Conservation (phyloP, 768 basidiomycete genomes). For the Collybiopsis luxurians region DNA sequence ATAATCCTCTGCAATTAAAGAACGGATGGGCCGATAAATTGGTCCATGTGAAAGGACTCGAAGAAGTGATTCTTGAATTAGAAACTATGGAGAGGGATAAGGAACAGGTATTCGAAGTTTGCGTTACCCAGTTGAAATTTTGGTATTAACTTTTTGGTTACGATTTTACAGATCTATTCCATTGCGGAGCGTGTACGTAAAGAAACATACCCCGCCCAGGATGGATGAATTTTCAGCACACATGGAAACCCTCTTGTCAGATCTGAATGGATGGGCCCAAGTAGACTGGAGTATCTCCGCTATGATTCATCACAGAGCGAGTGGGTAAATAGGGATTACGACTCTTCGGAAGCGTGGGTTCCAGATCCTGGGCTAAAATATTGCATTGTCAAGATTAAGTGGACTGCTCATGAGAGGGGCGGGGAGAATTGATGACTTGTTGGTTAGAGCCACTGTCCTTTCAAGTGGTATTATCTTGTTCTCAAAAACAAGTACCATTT, state of each 20-base stretch:
- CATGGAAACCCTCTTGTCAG: constrained; percentile 3
- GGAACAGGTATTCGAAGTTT: constrained; percentile 11
- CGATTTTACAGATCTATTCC: constrained; percentile 7
- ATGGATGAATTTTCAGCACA: constrained; percentile 4
- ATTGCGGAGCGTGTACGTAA: constrained; percentile 2
- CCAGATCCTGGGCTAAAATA: constrained; percentile 7
- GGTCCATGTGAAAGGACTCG: constrained; percentile 8
- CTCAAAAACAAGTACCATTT: no score
- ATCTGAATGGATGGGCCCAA: constrained; percentile 12
- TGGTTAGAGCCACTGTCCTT: no score
- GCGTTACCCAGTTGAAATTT: not conserved
- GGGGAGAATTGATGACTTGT: no score
- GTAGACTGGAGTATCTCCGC: not conserved
- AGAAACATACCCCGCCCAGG: not conserved
- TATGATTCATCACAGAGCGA: not conserved
- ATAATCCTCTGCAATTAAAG: constrained; percentile 11
- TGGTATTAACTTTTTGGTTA: not conserved
- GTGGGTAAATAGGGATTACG: not conserved
- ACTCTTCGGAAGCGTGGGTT: not conserved
- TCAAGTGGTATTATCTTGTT: no score
- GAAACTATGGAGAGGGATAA: constrained; percentile 20
- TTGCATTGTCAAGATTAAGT: constrained; percentile 1
- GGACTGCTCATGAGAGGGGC: not conserved
- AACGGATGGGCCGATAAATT: constrained; percentile 13
- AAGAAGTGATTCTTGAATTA: constrained; percentile 20